Percentiles rank a stretch among this genome's conserved stretches.
These are phyloP conservation scores for Leccinellum rugosiceps DNA, from an alignment of 768 basidiomycete species.

Conservation along the genomic window DNA sequence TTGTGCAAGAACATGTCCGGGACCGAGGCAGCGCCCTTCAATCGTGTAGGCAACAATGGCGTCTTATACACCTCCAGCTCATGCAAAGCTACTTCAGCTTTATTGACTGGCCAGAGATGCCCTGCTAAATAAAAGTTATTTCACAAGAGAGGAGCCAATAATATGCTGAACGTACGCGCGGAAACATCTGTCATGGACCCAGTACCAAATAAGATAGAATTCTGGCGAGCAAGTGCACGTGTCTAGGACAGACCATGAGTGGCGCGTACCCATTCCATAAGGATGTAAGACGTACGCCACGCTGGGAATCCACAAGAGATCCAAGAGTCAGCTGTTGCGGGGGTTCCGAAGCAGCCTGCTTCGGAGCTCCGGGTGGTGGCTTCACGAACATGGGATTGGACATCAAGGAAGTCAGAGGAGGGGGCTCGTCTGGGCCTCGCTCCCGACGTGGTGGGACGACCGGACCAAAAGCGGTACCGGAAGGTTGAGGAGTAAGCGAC, in stretches of 20 bases:
- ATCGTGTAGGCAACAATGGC: slow-evolving; percentile 66
- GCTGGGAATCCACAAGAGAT: slow-evolving; percentile 53
- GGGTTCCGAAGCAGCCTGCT: slow-evolving; percentile 16
- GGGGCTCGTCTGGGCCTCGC: slow-evolving; percentile 66
- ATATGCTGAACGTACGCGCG: slow-evolving; percentile 28
- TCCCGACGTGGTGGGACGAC: slow-evolving; percentile 35
- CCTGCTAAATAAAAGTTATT: slow-evolving; percentile 23
- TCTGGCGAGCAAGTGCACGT: slow-evolving; percentile 50
- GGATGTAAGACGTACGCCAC: slow-evolving; percentile 43
- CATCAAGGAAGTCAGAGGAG: slow-evolving; percentile 56
- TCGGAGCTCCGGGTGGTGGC: slow-evolving; percentile 42
- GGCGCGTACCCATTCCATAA: neutral
- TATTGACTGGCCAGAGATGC: slow-evolving; percentile 37
- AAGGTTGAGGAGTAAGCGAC: slow-evolving; percentile 69
- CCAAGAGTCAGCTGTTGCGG: slow-evolving; percentile 50
- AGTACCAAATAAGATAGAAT: slow-evolving; percentile 47
- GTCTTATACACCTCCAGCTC: slow-evolving; percentile 79
- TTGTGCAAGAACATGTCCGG: slow-evolving; percentile 65
- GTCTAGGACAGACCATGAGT: slow-evolving; percentile 32
- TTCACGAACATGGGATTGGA: slow-evolving; percentile 71
- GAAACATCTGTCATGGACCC: slow-evolving; percentile 33
- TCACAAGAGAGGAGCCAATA: slow-evolving; percentile 4
- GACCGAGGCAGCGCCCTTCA: slow-evolving; percentile 38
- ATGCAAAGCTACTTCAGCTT: slow-evolving; percentile 65
- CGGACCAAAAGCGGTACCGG: slow-evolving; percentile 41